These are phyloP conservation scores for rapeseed (Brassica napus) DNA, from an alignment of 345 rosid species.

Conservation along the genomic window DNA sequence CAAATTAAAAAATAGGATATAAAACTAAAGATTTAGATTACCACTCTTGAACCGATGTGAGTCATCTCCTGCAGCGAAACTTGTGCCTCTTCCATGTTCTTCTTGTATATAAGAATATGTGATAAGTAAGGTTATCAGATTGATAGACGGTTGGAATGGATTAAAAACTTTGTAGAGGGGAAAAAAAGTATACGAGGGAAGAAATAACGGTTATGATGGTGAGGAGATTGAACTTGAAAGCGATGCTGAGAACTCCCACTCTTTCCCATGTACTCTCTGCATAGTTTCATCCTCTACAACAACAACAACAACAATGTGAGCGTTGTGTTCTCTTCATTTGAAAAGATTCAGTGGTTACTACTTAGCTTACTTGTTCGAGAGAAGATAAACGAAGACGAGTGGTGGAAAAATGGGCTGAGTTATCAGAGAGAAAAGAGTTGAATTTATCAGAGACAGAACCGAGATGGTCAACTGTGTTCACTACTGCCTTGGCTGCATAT, in stretches of 20 bases:
- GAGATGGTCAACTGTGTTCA: slow-evolving; percentile 82
- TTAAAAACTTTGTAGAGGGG: not conserved
- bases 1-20: not conserved
- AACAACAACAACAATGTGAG: not conserved
- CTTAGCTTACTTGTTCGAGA: slow-evolving; percentile 75
- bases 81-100: slow-evolving; percentile 29
- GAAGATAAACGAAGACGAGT: slow-evolving; percentile 59
- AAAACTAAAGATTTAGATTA: not conserved
- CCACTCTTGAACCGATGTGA: slow-evolving; percentile 47
- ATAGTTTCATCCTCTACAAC: slow-evolving; percentile 55
- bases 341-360: not conserved
- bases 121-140: slow-evolving; percentile 19
- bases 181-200: slow-evolving; percentile 56
- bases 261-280: slow-evolving; percentile 51
- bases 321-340: not conserved
- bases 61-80: slow-evolving; percentile 43
- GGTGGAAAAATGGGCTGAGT: slow-evolving; percentile 49
- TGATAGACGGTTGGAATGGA: not conserved
- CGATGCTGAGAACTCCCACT: slow-evolving; percentile 58
- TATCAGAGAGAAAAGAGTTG: slow-evolving; percentile 52
- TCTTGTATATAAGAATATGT: slow-evolving; percentile 37
- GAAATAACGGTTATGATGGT: slow-evolving; percentile 63
- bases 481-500: slow-evolving; percentile 68
- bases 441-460: slow-evolving; percentile 81
- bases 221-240: slow-evolving; percentile 45